A percentile compares a stretch with the other conserved stretches of the same genome.
Evolutionary conservation across 2,329 filamentous ascomycete genomes (phyloP).

Genomic region (Chaetomium sp.): DNA sequence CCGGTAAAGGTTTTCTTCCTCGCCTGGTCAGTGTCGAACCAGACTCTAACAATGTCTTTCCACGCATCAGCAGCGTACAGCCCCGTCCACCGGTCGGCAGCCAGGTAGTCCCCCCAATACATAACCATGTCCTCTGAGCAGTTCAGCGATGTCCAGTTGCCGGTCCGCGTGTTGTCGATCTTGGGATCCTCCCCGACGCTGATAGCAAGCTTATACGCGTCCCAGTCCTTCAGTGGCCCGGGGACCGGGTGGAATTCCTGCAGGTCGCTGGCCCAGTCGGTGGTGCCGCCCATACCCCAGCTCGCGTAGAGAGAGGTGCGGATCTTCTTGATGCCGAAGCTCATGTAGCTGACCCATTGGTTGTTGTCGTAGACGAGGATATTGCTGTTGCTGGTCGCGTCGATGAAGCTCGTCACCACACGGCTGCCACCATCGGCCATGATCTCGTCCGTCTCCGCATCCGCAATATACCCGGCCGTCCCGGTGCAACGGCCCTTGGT

Average conservation of each 20-base stretch:
- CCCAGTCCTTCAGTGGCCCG: slow-evolving; percentile 1
- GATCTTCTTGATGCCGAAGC: neutral
- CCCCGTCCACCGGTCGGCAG: slow-evolving; percentile 23
- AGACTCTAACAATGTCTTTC: slow-evolving; percentile 23
- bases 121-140: slow-evolving; percentile 17
- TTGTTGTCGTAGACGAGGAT: slow-evolving; percentile 12
- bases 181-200: slow-evolving; percentile 17
- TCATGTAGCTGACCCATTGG: slow-evolving; percentile 14
- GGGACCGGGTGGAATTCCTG: slow-evolving; percentile 18
- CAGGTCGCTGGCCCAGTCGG: slow-evolving; percentile 18
- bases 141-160: slow-evolving; percentile 24
- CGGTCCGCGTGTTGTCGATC: slow-evolving; percentile 12
- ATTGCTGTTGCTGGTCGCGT: slow-evolving; percentile 3
- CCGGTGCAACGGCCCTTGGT: slow-evolving; percentile 15
- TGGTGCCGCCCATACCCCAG: slow-evolving; percentile 8
- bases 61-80: slow-evolving; percentile 25
- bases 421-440: neutral
- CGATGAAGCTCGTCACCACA: neutral
- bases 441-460: slow-evolving; percentile 20
- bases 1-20: slow-evolving; percentile 3
- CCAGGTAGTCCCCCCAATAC: neutral
- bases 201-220: slow-evolving; percentile 15
- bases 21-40: slow-evolving; percentile 14
- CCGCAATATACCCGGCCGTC: slow-evolving; percentile 16
- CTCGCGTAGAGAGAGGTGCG: slow-evolving; percentile 5